A percentile compares a stretch with the other conserved stretches of the same genome.
These are phyloP conservation scores for Globisporangium canariense DNA, from an alignment of 352 stramenopile genomes.

Conservation along the genomic window DNA sequence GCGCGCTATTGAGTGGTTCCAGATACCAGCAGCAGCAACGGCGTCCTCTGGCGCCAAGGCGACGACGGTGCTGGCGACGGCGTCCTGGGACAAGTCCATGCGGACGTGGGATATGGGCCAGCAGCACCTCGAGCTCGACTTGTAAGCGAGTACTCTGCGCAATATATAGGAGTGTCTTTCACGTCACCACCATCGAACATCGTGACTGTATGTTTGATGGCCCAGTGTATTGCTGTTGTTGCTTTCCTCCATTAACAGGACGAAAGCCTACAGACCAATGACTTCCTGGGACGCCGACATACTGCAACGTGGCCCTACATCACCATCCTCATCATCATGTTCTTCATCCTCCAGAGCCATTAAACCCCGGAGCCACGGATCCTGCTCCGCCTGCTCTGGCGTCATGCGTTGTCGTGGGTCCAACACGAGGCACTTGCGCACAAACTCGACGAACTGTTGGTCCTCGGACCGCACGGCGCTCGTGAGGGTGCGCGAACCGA, in stretches of 20 bases:
- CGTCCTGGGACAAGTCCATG: conserved; percentile 66
- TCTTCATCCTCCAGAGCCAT: neutral
- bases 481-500: conserved; percentile 35
- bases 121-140: conserved; percentile 1
- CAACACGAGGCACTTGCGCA: conserved; percentile 67
- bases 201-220: neutral
- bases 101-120: conserved; percentile 36
- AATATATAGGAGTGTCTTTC: conserved; percentile 9
- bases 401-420: conserved; percentile 57
- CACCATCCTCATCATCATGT: neutral
- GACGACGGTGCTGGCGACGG: conserved; percentile 35
- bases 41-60: neutral
- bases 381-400: conserved; percentile 45
- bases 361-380: conserved; percentile 49
- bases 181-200: neutral
- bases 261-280: neutral
- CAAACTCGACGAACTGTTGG: conserved; percentile 50
- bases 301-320: neutral
- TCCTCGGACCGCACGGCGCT: conserved; percentile 44
- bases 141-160: neutral
- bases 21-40: conserved; percentile 18
- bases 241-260: neutral
- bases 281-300: conserved; percentile 4
- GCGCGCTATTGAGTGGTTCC: conserved; percentile 63
- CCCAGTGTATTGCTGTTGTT: neutral